Evolutionary conservation across 2,329 filamentous ascomycete genomes (phyloP), one percentile per base, ranked within the genome.

Genomic region (Cercospora zeina): DNA sequence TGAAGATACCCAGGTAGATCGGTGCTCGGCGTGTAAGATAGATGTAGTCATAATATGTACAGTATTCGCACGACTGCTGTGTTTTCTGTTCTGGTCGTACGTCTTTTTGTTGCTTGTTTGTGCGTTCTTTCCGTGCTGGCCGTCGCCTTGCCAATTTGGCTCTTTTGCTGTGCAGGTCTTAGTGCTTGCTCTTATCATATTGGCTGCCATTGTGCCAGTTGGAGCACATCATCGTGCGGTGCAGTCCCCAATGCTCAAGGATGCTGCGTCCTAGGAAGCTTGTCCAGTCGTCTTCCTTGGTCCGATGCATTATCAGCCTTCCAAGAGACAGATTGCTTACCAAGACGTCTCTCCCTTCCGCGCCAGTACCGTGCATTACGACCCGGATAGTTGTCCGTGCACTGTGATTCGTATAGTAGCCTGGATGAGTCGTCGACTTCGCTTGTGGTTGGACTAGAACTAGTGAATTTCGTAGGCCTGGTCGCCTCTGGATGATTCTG

Each of bases 1-100:
- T 10, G 4, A 14, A 57, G 47, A 63, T 63, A 61, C 62, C 58
- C 62, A 33, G 54, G 58, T 63, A 63, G 62, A 62, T 55, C 54
- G 36, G 14, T 57, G 3, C 24, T n/a, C 31, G 14, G 19, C 24
- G 34, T 50, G 55, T 50, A 50, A 36, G 27, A 58, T 58, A 27
- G 21, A 37, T 37, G 19, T 10, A 34, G 10, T 16, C 42, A 36
- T 50, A 36, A 58, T 50, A 24, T 58, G 55, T 58, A 58, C 19
- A 19, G 21, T 36, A 36, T 58, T 53, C 30, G 49, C 49, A 53
- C 19, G 30, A n/a, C 49, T 53, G 30, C 19, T 19, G 3, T 16
- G n/a, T 21, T 21, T 24, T 34, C 49, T 53, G n/a, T 34, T 30
- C n/a, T 53, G n/a, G n/a, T 33, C 3, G 14, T 3, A 10, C 4